Percentiles rank a stretch among this genome's conserved stretches.
Conservation (phyloP, 345 rosid genomes). For the Eucalyptus melliodora region DNA sequence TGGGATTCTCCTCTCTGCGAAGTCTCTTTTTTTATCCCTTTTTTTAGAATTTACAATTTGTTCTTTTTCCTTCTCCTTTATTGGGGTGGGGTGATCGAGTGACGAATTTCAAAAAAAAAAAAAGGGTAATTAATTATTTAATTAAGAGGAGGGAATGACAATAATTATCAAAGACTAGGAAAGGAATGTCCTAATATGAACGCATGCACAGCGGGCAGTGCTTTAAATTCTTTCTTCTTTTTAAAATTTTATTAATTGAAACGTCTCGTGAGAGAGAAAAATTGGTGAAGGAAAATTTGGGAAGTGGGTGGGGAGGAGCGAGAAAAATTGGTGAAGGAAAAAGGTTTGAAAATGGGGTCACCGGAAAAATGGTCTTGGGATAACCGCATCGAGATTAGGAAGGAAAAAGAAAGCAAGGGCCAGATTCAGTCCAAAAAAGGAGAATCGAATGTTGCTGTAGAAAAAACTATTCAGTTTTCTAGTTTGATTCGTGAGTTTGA, state of each 20-base stretch:
- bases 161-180: background rate
- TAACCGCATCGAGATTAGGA: background rate
- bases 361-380: background rate
- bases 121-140: background rate
- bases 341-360: background rate
- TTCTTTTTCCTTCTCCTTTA: background rate
- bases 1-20: background rate
- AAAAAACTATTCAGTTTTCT: background rate
- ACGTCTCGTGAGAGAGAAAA: background rate
- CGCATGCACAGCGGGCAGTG: background rate
- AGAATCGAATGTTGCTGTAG: background rate
- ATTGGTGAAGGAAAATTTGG: background rate
- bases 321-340: background rate
- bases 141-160: background rate
- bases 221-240: background rate
- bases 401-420: background rate
- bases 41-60: background rate
- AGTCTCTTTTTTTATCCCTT: background rate
- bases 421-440: background rate
- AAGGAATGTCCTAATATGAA: background rate
- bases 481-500: background rate
- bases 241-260: background rate
- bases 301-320: background rate
- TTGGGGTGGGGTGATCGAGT: background rate
- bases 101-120: background rate